Evolutionary conservation across 2,329 filamentous ascomycete genomes (phyloP).

Genomic region (Aspergillus oerlinghausenensis): DNA sequence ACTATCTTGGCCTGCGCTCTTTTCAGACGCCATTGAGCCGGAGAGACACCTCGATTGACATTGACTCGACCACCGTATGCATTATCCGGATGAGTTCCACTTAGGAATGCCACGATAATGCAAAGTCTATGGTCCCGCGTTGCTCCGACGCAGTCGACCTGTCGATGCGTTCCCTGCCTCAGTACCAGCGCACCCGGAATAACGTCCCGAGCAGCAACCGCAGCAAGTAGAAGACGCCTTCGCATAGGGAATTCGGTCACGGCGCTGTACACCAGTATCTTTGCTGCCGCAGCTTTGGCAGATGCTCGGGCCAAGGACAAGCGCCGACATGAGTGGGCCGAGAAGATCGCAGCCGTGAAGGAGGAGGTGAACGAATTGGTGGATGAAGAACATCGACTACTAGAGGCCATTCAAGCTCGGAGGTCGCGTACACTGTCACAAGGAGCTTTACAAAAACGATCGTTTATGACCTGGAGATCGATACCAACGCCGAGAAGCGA

Average conservation of each 20-base stretch:
- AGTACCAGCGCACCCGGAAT: slow-evolving; percentile 33
- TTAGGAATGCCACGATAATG: slow-evolving; percentile 38
- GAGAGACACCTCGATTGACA: slow-evolving; percentile 13
- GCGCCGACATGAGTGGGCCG: slow-evolving; percentile 37
- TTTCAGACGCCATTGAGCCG: slow-evolving; percentile 11
- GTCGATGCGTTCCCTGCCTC: slow-evolving; percentile 40
- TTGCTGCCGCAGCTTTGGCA: slow-evolving; percentile 38
- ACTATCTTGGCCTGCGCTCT: slow-evolving; percentile 1
- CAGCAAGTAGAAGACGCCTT: slow-evolving; percentile 35
- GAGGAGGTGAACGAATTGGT: slow-evolving; percentile 38
- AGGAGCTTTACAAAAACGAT: slow-evolving; percentile 20
- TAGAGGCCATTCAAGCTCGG: slow-evolving; percentile 27
- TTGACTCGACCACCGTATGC: background rate
- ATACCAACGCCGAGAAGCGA: slow-evolving; percentile 6
- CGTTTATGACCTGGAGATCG: slow-evolving; percentile 20
- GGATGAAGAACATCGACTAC: slow-evolving; percentile 35
- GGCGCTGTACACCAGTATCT: slow-evolving; percentile 42
- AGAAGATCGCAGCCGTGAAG: slow-evolving; percentile 41
- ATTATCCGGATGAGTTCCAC: background rate
- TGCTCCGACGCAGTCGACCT: slow-evolving; percentile 34
- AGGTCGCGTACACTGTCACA: slow-evolving; percentile 16
- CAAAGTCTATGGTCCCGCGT: slow-evolving; percentile 42
- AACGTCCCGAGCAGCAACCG: slow-evolving; percentile 31
- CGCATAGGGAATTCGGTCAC: slow-evolving; percentile 41
- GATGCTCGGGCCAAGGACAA: slow-evolving; percentile 38